Conservation (phyloP, 768 basidiomycete genomes). For the Mycena polygramma region DNA sequence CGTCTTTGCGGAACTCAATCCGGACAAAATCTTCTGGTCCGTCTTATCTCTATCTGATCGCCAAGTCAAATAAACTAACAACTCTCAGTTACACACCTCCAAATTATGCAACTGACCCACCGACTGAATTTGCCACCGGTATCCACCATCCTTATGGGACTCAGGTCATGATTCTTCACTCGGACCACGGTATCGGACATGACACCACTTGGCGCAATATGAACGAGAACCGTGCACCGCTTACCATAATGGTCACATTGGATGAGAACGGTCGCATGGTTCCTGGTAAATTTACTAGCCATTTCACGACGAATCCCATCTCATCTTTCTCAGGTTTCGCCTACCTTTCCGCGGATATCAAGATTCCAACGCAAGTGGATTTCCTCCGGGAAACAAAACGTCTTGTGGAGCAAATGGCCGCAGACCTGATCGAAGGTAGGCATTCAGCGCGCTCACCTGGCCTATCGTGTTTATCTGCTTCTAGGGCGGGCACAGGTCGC, state of each 20-base stretch:
- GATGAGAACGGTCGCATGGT: constrained; percentile 26
- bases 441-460: too few relatives aligned
- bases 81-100: constrained; percentile 6
- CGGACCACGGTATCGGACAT: constrained; percentile 23
- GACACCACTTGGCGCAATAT: constrained; percentile 32
- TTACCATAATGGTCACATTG: constrained; percentile 30
- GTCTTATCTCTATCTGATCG: neutral
- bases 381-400: constrained; percentile 17
- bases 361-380: neutral
- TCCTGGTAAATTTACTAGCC: constrained; percentile 26
- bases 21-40: constrained; percentile 30
- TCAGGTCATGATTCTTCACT: constrained; percentile 9
- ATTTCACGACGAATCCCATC: neutral
- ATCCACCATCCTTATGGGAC: constrained; percentile 16
- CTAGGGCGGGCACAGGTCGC: constrained; percentile 6
- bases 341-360: constrained; percentile 11
- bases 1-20: constrained; percentile 28
- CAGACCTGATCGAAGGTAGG: constrained; percentile 12
- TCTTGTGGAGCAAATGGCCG: constrained; percentile 29
- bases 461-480: neutral
- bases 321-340: constrained; percentile 3
- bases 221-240: constrained; percentile 35
- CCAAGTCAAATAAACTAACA: too few relatives aligned
- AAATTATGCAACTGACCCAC: constrained; percentile 12
- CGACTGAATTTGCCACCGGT: constrained; percentile 14